Base-by-base conservation (phyloP, 2,329 filamentous ascomycete species). In the Bipolaris victoriae region DNA sequence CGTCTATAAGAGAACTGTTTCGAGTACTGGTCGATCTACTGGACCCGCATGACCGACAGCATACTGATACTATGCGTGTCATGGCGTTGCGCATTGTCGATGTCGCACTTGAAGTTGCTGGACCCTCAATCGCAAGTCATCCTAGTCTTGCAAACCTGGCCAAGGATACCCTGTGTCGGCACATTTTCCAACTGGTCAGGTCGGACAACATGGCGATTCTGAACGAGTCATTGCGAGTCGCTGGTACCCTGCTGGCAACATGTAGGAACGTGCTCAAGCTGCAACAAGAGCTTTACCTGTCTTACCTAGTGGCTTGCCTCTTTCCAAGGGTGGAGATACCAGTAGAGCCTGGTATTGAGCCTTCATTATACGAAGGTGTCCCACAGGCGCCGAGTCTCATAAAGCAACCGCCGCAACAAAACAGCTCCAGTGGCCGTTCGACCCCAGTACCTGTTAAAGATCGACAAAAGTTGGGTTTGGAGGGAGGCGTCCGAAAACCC, bases 1-100 rank as follows among this genome's bases (percentile, higher is more conserved):
- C 94, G 1, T 97, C 94, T 2, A 97, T 99, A 65, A 84, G 93
- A 64, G 96, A 99, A 74, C 84, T 99, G 0, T 97, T 99, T 73
- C 84, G 95, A 51, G 95, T 98, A 40, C 81, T 99, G 24, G 94
- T 98, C 43, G 94, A 96, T 74, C 88, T 99, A 15, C 80, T 99
- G 24, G 92, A 99, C 72, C 95, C 96, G 1, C 91, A 97, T 70
- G 94, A 98, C 76, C 88, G 87, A 50, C 91, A 94, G 67, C 91
- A 97, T 75, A 96, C 92, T 2, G 95, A 99, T 72, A 89, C 91
- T 1, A 95, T 98, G 89, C 87, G 94, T 66, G 92, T 99, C 39
- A 99, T 99, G 93, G 95, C 95, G 16, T 80, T 99, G 64, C 88
- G 95, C 41, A 98, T 99, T 62, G 95, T 99, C 53, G 95, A 99